A percentile compares a stretch with the other conserved stretches of the same genome.
These are phyloP conservation scores for Neurospora sp. DNA, from an alignment of 495 filamentous ascomycete species.

Conservation along the genomic window DNA sequence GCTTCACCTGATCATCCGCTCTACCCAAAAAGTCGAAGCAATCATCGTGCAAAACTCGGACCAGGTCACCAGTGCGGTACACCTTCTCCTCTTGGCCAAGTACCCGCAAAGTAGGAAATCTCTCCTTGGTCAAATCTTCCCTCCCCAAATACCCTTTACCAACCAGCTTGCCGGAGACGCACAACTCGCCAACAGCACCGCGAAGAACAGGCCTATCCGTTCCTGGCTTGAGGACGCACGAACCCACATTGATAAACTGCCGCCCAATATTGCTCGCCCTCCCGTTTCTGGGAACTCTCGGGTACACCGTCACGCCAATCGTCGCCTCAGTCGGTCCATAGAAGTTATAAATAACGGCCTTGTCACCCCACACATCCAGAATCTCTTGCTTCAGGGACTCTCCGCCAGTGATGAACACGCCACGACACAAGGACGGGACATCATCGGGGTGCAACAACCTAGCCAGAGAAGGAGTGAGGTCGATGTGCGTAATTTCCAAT, in stretches of 20 bases:
- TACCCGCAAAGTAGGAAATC: conserved; percentile 45
- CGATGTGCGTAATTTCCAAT: conserved; percentile 76
- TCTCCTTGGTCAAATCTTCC: conserved; percentile 52
- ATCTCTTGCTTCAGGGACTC: conserved; percentile 58
- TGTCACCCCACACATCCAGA: conserved; percentile 55
- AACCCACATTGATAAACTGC: conserved; percentile 73
- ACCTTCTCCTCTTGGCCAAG: conserved; percentile 38
- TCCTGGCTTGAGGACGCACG: conserved; percentile 63
- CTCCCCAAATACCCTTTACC: conserved; percentile 82
- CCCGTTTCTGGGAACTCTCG: conserved; percentile 57
- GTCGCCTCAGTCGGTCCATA: conserved; percentile 84
- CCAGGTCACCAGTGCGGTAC: conserved; percentile 75
- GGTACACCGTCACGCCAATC: conserved; percentile 76
- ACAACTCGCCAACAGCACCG: conserved; percentile 80
- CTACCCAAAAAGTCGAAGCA: conserved; percentile 66
- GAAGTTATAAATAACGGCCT: conserved; percentile 60
- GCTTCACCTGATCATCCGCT: conserved; percentile 71
- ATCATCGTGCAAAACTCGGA: conserved; percentile 58
- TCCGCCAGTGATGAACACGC: conserved; percentile 74
- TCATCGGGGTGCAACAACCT: conserved; percentile 51
- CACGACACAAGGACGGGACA: conserved; percentile 54
- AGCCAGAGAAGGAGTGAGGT: conserved; percentile 65
- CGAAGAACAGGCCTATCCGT: conserved; percentile 59
- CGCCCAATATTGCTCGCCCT: conserved; percentile 77
- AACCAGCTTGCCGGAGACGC: conserved; percentile 75